Conservation (phyloP, 148 eudicot genomes). For the Camellia japonica region DNA sequence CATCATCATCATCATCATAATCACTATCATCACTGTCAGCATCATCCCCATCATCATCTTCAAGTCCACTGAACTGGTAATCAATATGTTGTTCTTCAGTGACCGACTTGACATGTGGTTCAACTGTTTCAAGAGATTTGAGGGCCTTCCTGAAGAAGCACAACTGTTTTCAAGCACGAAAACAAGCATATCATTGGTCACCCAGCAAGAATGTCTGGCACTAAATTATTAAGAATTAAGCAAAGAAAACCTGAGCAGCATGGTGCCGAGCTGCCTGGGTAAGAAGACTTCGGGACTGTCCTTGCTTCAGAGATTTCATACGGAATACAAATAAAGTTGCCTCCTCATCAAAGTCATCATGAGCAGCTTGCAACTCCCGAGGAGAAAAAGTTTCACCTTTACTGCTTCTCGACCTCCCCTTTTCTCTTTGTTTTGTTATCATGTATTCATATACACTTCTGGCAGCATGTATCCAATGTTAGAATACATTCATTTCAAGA, state of each 20-base stretch:
- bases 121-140: constrained; percentile 75
- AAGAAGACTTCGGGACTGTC: constrained; percentile 90
- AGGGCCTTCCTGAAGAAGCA: constrained; percentile 74
- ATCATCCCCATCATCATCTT: constrained; percentile 55
- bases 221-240: constrained; percentile 3
- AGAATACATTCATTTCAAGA: constrained; percentile 5
- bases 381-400: constrained; percentile 63
- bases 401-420: constrained; percentile 57
- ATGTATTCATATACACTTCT: constrained; percentile 65
- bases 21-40: constrained; percentile 17
- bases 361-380: constrained; percentile 63
- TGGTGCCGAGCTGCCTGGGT: constrained; percentile 98
- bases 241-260: constrained; percentile 80
- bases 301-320: constrained; percentile 83
- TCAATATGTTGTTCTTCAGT: constrained; percentile 84
- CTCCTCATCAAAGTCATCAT: constrained; percentile 79
- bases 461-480: constrained; percentile 22
- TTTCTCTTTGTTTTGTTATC: constrained; percentile 58
- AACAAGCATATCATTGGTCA: constrained; percentile 16
- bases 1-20: constrained; percentile 28
- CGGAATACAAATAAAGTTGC: constrained; percentile 83
- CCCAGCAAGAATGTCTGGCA: not conserved
- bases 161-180: constrained; percentile 51
- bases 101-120: constrained; percentile 74
- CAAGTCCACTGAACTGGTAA: constrained; percentile 73